Evolutionary conservation across 768 basidiomycete genomes (phyloP), one percentile per base, ranked within the genome.

Genomic region (Psilocybe tampanensis): DNA sequence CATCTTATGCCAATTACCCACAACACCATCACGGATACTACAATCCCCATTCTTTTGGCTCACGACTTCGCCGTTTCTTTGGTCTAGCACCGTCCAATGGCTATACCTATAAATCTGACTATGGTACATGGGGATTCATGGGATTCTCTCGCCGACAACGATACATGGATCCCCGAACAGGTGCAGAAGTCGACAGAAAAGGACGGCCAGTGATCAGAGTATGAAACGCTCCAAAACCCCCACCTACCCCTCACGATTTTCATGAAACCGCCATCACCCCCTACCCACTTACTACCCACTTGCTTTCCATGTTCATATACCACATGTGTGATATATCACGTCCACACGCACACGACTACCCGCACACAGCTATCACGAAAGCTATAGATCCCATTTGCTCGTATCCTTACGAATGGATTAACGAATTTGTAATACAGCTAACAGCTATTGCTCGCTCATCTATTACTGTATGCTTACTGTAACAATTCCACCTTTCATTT

Each of bases 151-250:
- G 76, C 19, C 71, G 80, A 56, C 76, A 74, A 49, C 70, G 75
- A 58, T 84, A 81, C 63, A 67, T 76, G n/a, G 81, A 84, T 66
- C 74, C 78, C 13, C 68, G 72, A 18, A 80, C 76, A 17, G 82
- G 82, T 6, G 73, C 62, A 17, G 81, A 83, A 64, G 84, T 84
- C 48, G 85, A 86, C 70, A 70, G 79, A 61, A 70, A 80, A 34
- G 86, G 86, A 54, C 75, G 82, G 51, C 81, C 80, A 21, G 71
- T 86, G 51, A 79, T 81, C 68, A 74, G 80, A 47, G 72, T 81
- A 44, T 81, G 61, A 75, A 48, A 33, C 23, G n/a, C n/a, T n/a
- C n/a, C n/a, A n/a, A n/a, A n/a, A n/a, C 43, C 29, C 36, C 4
- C 12, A 3, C 36, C 4, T n/a, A 39, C 36, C 15, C 36, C 12